Conservation (phyloP, 495 filamentous ascomycete species). For the Cladorrhinum samala region DNA sequence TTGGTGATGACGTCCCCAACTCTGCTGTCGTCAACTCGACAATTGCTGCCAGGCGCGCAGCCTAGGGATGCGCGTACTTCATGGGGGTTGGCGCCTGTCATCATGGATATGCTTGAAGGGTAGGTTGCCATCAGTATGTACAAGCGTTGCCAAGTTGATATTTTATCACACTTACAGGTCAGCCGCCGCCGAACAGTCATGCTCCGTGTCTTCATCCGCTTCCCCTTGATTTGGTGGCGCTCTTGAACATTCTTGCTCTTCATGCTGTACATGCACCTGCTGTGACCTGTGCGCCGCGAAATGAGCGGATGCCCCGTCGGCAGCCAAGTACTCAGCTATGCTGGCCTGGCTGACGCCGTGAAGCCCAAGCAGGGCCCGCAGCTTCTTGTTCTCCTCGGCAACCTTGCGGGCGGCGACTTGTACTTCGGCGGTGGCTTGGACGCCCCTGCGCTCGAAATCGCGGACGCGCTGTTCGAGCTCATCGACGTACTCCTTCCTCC, state of each 20-base stretch:
- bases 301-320: neutral
- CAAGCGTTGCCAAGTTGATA: too few species aligned
- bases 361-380: constrained; percentile 24
- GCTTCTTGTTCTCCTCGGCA: constrained; percentile 51
- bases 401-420: constrained; percentile 59
- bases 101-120: constrained; percentile 7
- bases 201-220: neutral
- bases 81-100: constrained; percentile 7
- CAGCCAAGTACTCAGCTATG: constrained; percentile 15
- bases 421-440: constrained; percentile 54
- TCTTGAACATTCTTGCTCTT: neutral
- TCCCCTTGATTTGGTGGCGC: too few species aligned
- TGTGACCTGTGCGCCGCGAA: neutral
- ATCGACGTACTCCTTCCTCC: constrained; percentile 67
- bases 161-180: constrained; percentile 8
- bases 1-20: constrained; percentile 5
- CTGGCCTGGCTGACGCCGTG: constrained; percentile 20
- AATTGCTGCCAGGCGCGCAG: constrained; percentile 8
- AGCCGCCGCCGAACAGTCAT: constrained; percentile 11
- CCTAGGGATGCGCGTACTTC: constrained; percentile 9
- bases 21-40: constrained; percentile 4
- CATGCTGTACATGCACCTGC: neutral
- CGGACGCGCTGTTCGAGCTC: constrained; percentile 62
- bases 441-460: constrained; percentile 51
- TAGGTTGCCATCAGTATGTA: neutral